Percentiles rank a stretch among this genome's conserved stretches.
phyloP scores from a whole-genome alignment of 2,329 filamentous ascomycete genomes.

The Penicillium sp. region DNA sequence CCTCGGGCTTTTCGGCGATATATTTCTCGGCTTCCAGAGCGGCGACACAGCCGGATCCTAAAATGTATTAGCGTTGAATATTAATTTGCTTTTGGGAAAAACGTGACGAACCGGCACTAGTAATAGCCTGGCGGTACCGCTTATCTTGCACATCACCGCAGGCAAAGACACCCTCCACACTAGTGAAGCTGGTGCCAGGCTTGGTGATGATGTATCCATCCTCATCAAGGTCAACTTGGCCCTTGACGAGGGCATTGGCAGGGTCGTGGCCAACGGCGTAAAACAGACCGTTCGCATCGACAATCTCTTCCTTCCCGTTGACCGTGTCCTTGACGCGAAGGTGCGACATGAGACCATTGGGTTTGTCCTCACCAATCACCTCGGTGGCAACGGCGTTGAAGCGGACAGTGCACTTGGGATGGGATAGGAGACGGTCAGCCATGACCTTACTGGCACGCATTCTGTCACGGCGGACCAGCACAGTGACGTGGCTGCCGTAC shows the following conservation, averaged over 20 bases:
- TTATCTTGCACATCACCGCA: slow-evolving; percentile 98
- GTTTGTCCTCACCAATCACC: slow-evolving; percentile 74
- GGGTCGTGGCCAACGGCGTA: slow-evolving; percentile 97
- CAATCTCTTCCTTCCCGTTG: slow-evolving; percentile 70
- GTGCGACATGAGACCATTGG: slow-evolving; percentile 74
- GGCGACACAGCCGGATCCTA: slow-evolving; percentile 89
- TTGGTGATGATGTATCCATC: slow-evolving; percentile 89
- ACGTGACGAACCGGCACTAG: slow-evolving; percentile 72
- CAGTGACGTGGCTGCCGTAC: slow-evolving; percentile 91
- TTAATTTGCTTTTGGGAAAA: no score
- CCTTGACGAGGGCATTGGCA: slow-evolving; percentile 84
- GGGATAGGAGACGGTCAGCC: slow-evolving; percentile 71
- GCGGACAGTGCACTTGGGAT: slow-evolving; percentile 85
- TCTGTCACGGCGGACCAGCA: slow-evolving; percentile 81
- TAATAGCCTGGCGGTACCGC: slow-evolving; percentile 94
- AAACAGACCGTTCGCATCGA: slow-evolving; percentile 88
- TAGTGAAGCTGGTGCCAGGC: slow-evolving; percentile 83
- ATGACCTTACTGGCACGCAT: slow-evolving; percentile 88
- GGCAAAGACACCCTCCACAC: slow-evolving; percentile 85
- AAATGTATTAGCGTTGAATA: no score
- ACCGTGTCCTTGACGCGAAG: slow-evolving; percentile 73
- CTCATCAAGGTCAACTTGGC: slow-evolving; percentile 76
- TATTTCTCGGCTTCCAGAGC: slow-evolving; percentile 94
- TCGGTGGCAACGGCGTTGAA: slow-evolving; percentile 79
- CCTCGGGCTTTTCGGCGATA: slow-evolving; percentile 65